Evolutionary conservation across 2,329 filamentous ascomycete species (phyloP).

Genomic region (Colletotrichum endophyticum): DNA sequence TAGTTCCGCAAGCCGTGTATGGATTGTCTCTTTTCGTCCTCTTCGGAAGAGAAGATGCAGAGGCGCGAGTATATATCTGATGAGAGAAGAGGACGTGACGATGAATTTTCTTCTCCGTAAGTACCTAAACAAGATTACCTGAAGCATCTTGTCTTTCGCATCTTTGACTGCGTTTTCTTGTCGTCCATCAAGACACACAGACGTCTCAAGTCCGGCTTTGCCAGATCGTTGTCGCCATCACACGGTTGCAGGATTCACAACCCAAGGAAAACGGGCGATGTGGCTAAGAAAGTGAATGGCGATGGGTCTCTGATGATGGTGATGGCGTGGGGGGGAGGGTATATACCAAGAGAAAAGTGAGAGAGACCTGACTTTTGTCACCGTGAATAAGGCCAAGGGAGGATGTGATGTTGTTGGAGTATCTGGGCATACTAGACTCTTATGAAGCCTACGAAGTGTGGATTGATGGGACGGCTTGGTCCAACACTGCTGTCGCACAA

Average conservation of each 20-base stretch:
- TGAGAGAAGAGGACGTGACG: background rate
- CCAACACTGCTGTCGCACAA: background rate
- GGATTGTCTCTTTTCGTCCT: too few species aligned
- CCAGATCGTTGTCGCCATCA: background rate
- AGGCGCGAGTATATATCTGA: background rate
- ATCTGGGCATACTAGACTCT: too few species aligned
- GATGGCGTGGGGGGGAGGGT: too few species aligned
- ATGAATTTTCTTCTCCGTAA: background rate
- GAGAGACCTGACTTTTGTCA: too few species aligned
- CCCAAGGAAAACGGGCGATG: background rate
- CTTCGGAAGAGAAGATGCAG: background rate
- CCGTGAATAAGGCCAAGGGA: accelerated
- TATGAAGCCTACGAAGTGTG: too few species aligned
- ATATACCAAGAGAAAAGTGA: too few species aligned
- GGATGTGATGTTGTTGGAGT: too few species aligned
- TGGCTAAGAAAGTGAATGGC: accelerated
- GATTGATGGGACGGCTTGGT: background rate
- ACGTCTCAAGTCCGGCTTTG: accelerated
- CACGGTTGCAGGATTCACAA: background rate
- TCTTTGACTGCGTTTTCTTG: background rate
- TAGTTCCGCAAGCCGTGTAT: too few species aligned
- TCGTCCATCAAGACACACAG: accelerated
- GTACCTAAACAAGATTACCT: background rate
- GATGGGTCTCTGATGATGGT: too few species aligned
- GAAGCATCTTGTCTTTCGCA: accelerated